A percentile compares a stretch with the other conserved stretches of the same genome.
These are phyloP conservation scores for Alternaria sp. DNA, from an alignment of 2,329 filamentous ascomycete species.

Conservation along the genomic window DNA sequence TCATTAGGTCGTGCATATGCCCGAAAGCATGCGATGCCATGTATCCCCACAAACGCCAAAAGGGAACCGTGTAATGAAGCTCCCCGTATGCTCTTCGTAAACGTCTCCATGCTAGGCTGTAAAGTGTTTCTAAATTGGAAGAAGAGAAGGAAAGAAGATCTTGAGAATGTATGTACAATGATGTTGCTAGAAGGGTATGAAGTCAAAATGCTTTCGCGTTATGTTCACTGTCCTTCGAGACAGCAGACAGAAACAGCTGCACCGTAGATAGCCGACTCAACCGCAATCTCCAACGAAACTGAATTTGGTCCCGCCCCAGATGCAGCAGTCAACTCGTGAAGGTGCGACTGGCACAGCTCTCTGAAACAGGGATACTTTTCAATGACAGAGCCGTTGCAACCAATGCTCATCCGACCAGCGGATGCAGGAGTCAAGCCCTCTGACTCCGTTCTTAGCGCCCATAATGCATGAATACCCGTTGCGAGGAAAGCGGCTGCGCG, in stretches of 20 bases:
- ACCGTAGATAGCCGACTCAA: conserved; percentile 77
- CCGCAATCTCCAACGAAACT: conserved; percentile 70
- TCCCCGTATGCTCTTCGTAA: conserved; percentile 17
- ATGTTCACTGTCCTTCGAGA: conserved; percentile 37
- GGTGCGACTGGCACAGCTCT: conserved; percentile 65
- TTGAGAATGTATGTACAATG: conserved; percentile 13
- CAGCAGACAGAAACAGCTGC: conserved; percentile 70
- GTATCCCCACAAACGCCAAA: background rate
- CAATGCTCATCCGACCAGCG: conserved; percentile 59
- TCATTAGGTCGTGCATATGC: conserved; percentile 9
- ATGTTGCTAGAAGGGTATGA: conserved; percentile 15
- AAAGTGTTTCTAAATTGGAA: conserved; percentile 1
- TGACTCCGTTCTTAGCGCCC: conserved; percentile 60
- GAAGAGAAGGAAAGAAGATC: background rate
- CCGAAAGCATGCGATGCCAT: background rate
- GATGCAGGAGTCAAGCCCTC: conserved; percentile 52
- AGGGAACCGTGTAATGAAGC: conserved; percentile 11
- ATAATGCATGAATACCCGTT: conserved; percentile 67
- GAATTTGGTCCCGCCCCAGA: conserved; percentile 50
- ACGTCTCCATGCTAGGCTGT: background rate
- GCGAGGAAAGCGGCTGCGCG: conserved; percentile 69
- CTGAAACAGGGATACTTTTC: conserved; percentile 78
- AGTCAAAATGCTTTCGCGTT: background rate
- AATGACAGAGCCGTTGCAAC: conserved; percentile 80
- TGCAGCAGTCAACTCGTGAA: conserved; percentile 63